Evolutionary conservation across 2,329 filamentous ascomycete genomes (phyloP), one percentile per base, ranked within the genome.

Genomic region (Sordariomycetes sp.): DNA sequence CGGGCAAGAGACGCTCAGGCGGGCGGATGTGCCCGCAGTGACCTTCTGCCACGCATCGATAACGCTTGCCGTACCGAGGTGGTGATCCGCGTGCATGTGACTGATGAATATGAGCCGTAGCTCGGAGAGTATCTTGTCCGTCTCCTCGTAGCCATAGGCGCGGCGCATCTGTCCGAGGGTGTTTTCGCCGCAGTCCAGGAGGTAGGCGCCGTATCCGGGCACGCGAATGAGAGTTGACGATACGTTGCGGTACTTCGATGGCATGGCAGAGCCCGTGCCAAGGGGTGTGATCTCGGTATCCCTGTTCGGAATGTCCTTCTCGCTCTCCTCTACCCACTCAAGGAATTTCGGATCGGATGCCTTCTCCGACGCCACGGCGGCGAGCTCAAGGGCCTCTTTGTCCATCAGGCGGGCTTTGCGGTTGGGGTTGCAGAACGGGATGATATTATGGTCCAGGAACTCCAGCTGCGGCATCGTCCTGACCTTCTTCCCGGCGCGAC

Each of bases 41-140:
- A 72, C 74, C 51, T 85, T 79, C 58, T 89, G 84, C 89, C 91
- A 96, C 6, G 88, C 89, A 65, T 82, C 86, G 66, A 97, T 83
- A n/a, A 97, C 76, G 6, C 85, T 82, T n/a, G 83, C 79, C 1
- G 85, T 89, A 32, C 94, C 94, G 22, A 99, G 80, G 68, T 97
- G 94, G 72, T 99, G 94, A 72, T 99, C 94, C 4, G 94, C 94
- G 71, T 99, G 94, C 61, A 96, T 77, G 73, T 99, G 94, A 70
- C 90, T 96, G 72, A 99, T 94, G 84, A 90, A 96, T 62, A 99
- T 86, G 64, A 85, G 82, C 58, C 86, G 87, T 51, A 99, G 77
- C 62, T 95, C 85, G 60, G 77, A 79, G n/a, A 99, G 75, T 14
- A 96, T 78, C n/a, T 85, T 77, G 32, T 76, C 76, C 3, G 93